These are phyloP conservation scores for Perilla frutescens DNA, from an alignment of 257 asterid genomes.

Conservation along the genomic window DNA sequence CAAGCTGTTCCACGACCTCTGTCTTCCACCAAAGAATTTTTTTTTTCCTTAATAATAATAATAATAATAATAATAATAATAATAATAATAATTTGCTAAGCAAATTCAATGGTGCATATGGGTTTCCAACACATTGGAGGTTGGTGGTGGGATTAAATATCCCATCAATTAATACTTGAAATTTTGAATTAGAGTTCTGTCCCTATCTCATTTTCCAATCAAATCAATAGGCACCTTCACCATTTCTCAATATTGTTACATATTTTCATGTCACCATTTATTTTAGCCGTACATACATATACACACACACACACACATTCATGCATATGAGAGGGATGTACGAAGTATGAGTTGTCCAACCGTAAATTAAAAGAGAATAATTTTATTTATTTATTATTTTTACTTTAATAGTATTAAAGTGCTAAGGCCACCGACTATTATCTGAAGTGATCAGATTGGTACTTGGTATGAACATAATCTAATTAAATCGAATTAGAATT, in stretches of 20 bases:
- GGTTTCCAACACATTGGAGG: constrained; percentile 38
- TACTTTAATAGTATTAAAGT: too few species aligned
- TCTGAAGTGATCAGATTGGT: too few species aligned
- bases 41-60: not conserved
- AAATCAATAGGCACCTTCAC: constrained; percentile 25
- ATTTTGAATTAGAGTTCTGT: constrained; percentile 35
- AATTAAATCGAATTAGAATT: too few species aligned
- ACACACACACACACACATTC: not conserved
- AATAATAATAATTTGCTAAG: not conserved
- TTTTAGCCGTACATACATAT: not conserved
- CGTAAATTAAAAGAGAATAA: not conserved
- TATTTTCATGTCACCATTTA: not conserved
- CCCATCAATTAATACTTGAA: constrained; percentile 39
- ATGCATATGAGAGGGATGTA: too few species aligned
- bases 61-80: not conserved
- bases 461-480: too few species aligned
- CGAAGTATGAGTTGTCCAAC: not conserved
- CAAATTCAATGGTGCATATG: constrained; percentile 42
- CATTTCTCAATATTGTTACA: not conserved
- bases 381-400: too few species aligned
- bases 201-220: constrained; percentile 40
- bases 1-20: not conserved
- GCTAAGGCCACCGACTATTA: too few species aligned
- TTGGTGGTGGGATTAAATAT: constrained; percentile 50
- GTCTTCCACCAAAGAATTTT: constrained; percentile 34